A percentile compares a stretch with the other conserved stretches of the same genome.
phyloP scores from a whole-genome alignment of 1,284 basidiomycete species.

The Fomitopsis palustris region DNA sequence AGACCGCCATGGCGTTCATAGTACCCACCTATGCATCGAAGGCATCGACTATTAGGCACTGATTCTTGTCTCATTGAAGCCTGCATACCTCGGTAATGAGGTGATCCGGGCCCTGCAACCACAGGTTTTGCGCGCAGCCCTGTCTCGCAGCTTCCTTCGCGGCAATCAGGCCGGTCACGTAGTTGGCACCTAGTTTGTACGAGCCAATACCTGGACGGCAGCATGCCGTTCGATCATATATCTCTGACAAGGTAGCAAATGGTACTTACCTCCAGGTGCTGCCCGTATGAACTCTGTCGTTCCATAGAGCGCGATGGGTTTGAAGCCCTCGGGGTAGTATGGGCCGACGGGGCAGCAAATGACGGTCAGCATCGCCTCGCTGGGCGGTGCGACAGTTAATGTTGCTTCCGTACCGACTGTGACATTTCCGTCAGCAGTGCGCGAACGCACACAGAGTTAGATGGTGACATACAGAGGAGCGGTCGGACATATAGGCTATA shows the following conservation, averaged over 20 bases:
- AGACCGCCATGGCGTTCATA: conserved; percentile 94
- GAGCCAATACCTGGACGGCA: conserved; percentile 68
- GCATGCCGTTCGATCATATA: not conserved
- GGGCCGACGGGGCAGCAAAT: conserved; percentile 94
- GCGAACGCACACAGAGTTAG: not conserved
- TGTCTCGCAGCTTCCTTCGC: conserved; percentile 78
- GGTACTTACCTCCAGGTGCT: conserved; percentile 73
- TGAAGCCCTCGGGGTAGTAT: conserved; percentile 94
- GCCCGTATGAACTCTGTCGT: conserved; percentile 91
- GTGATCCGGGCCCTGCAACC: conserved; percentile 88
- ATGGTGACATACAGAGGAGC: conserved; percentile 53
- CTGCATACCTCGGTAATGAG: conserved; percentile 68
- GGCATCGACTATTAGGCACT: not conserved
- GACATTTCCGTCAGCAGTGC: not conserved
- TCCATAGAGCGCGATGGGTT: conserved; percentile 90
- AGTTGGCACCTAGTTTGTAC: conserved; percentile 91
- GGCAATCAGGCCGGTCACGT: conserved; percentile 84
- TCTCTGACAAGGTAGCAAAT: not conserved
- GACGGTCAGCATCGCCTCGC: conserved; percentile 90
- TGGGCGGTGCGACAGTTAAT: conserved; percentile 85
- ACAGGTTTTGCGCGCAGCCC: conserved; percentile 94
- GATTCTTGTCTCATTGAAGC: not conserved
- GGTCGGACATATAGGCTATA: conserved; percentile 92
- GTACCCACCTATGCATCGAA: conserved; percentile 68
- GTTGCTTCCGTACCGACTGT: conserved; percentile 89